phyloP scores from a whole-genome alignment of 1,284 basidiomycete species.

The Phellinidium pouzarii region DNA sequence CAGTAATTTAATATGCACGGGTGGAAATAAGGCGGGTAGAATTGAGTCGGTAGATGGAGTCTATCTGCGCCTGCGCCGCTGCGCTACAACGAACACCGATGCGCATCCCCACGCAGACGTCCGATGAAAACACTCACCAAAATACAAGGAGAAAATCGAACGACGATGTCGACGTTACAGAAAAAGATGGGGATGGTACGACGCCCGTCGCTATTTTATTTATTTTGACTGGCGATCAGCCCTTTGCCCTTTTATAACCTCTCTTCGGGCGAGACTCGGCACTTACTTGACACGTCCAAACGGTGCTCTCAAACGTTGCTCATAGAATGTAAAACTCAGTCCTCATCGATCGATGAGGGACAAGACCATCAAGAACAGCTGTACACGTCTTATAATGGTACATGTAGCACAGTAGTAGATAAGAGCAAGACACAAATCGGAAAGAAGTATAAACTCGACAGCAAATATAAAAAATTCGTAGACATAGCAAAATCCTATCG shows the following conservation, averaged over 20 bases:
- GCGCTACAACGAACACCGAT: no score
- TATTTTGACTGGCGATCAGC: neutral
- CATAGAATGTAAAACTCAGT: neutral
- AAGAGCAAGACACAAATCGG: constrained; percentile 2
- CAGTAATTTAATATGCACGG: neutral
- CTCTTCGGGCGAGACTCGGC: neutral
- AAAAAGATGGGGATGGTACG: no score
- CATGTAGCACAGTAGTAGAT: constrained; percentile 6
- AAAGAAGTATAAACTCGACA: constrained; percentile 12
- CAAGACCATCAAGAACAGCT: neutral
- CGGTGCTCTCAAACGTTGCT: neutral
- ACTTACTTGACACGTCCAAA: neutral
- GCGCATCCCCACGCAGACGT: no score
- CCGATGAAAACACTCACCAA: no score
- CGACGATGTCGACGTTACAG: neutral
- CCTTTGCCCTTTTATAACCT: neutral
- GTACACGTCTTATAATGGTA: constrained; percentile 3
- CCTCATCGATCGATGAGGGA: neutral
- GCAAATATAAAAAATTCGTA: constrained; percentile 8
- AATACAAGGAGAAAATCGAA: neutral
- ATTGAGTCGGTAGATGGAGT: no score
- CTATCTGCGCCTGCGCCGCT: neutral
- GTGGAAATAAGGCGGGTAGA: constrained; percentile 14
- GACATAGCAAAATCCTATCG: neutral
- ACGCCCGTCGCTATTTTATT: no score